These are phyloP conservation scores for Saccharomycopsis fodiens DNA, from an alignment of 805 yeast species.

Conservation along the genomic window DNA sequence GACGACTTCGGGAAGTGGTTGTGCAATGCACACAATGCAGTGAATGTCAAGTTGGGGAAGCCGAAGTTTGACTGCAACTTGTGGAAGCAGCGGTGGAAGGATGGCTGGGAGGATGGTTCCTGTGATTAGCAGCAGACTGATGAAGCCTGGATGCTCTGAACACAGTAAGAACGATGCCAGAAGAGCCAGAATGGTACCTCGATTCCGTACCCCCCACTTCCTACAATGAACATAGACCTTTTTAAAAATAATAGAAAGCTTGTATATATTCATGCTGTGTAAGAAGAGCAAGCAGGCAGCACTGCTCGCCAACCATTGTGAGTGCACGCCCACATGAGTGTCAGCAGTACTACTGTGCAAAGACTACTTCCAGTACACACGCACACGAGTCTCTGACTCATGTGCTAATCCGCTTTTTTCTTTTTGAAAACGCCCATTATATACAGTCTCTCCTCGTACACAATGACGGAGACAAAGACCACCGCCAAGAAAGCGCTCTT, in stretches of 20 bases:
- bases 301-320: too few species aligned
- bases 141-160: too few species aligned
- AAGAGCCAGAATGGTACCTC: too few species aligned
- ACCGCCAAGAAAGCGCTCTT: slow-evolving; percentile 7
- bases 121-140: slow-evolving; percentile 31
- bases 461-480: neutral
- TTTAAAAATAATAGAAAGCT: too few species aligned
- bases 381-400: neutral
- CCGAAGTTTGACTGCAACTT: slow-evolving; percentile 76
- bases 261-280: too few species aligned
- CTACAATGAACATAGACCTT: too few species aligned
- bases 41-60: slow-evolving; percentile 82
- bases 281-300: too few species aligned
- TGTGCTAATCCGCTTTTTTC: neutral
- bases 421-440: neutral
- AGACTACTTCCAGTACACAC: neutral
- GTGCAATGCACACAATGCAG: slow-evolving; percentile 91
- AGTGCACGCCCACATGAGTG: too few species aligned
- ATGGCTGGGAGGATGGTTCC: slow-evolving; percentile 69
- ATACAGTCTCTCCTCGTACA: slow-evolving; percentile 7
- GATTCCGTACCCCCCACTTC: too few species aligned
- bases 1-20: slow-evolving; percentile 86
- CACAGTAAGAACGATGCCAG: too few species aligned
- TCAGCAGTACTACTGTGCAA: too few species aligned
- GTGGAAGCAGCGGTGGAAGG: slow-evolving; percentile 94